A percentile compares a stretch with the other conserved stretches of the same genome.
These are phyloP conservation scores for Fagopyrum homotropicum DNA, from an alignment of 148 eudicot species.

Conservation along the genomic window DNA sequence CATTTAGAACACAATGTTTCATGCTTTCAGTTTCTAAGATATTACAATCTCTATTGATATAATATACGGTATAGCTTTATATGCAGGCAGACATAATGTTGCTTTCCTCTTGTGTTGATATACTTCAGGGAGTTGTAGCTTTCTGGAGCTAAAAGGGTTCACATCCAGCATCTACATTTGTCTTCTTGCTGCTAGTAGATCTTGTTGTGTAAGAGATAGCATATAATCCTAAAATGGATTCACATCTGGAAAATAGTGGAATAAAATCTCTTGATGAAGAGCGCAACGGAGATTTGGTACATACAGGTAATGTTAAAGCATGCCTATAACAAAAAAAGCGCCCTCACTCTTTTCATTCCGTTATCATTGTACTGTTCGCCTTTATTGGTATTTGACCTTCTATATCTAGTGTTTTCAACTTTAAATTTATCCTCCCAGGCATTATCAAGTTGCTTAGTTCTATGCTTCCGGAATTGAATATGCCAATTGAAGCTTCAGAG, in stretches of 20 bases:
- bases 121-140: not conserved
- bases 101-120: not conserved
- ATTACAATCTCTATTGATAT: not conserved
- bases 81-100: not conserved
- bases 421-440: no score
- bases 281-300: conserved; percentile 29
- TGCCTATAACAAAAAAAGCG: conserved; percentile 14
- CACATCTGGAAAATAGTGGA: conserved; percentile 29
- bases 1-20: not conserved
- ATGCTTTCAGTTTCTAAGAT: not conserved
- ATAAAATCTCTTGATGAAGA: conserved; percentile 21
- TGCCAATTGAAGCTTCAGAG: no score
- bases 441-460: no score
- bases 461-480: no score
- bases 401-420: no score
- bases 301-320: conserved; percentile 27
- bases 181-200: not conserved
- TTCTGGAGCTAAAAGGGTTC: not conserved
- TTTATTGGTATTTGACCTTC: not conserved
- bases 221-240: conserved; percentile 41
- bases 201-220: conserved; percentile 15
- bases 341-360: not conserved
- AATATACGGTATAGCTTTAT: not conserved
- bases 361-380: not conserved
- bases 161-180: not conserved